Conservation (phyloP, 2,329 filamentous ascomycete genomes). For the Aspergillus ruber region DNA sequence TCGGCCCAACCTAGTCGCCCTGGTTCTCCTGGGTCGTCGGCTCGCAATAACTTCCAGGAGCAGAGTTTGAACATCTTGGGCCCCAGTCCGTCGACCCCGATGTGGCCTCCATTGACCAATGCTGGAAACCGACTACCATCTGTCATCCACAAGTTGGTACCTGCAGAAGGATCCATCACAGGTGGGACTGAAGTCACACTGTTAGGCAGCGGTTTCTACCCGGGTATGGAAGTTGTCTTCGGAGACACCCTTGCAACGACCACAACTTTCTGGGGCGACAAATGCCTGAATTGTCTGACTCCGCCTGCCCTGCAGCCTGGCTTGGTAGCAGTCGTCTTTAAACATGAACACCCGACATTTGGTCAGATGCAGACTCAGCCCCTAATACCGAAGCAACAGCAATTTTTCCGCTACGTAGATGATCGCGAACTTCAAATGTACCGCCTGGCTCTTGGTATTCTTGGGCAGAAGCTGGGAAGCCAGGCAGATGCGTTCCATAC, state of each 20-base stretch:
- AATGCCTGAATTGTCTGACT: conserved; percentile 70
- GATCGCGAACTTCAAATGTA: conserved; percentile 45
- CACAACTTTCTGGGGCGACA: conserved; percentile 74
- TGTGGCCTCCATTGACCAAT: conserved; percentile 49
- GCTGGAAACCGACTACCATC: conserved; percentile 50
- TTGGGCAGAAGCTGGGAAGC: conserved; percentile 42
- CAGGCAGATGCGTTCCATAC: conserved; percentile 44
- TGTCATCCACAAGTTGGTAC: conserved; percentile 75
- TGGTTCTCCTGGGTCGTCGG: conserved; percentile 57
- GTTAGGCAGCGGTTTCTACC: conserved; percentile 72
- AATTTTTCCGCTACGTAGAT: conserved; percentile 63
- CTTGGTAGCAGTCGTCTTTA: conserved; percentile 65
- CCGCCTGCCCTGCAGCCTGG: conserved; percentile 65
- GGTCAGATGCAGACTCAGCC: conserved; percentile 38
- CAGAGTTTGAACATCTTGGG: conserved; percentile 24
- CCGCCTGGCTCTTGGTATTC: conserved; percentile 37
- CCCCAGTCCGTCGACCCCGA: conserved; percentile 43
- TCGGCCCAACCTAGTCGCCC: conserved; percentile 71
- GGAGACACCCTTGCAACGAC: conserved; percentile 63
- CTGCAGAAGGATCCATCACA: conserved; percentile 70
- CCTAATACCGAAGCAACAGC: conserved; percentile 43
- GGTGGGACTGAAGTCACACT: conserved; percentile 85
- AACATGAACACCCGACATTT: conserved; percentile 47
- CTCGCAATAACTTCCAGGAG: conserved; percentile 38
- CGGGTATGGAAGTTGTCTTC: conserved; percentile 78